These are phyloP conservation scores for Colletotrichum nymphaeae DNA, from an alignment of 2,329 filamentous ascomycete genomes.

Conservation along the genomic window DNA sequence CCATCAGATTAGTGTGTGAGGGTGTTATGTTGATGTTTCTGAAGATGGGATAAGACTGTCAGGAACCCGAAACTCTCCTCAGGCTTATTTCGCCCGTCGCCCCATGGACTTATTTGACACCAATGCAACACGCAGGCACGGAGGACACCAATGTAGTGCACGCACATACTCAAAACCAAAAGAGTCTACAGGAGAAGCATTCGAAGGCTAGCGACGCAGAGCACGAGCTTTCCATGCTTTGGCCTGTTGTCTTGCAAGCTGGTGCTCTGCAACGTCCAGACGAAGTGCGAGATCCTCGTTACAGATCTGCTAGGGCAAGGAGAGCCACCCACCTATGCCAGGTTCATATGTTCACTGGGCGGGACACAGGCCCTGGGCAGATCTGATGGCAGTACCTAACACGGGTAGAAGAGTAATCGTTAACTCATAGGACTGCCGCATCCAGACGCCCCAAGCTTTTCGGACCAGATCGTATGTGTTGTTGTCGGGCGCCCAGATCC, in stretches of 20 bases:
- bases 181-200: not conserved
- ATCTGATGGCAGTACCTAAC: not conserved
- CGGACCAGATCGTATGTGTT: not conserved
- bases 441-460: not conserved
- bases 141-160: constrained; percentile 1
- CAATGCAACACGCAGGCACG: constrained; percentile 1
- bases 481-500: not conserved
- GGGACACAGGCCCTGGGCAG: not conserved
- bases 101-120: not conserved
- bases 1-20: not conserved
- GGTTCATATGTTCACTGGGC: not conserved
- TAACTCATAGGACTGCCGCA: not conserved
- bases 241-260: no score
- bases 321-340: not conserved
- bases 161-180: not conserved
- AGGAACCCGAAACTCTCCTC: constrained; percentile 15
- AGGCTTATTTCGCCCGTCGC: not conserved
- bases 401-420: not conserved
- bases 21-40: constrained; percentile 22
- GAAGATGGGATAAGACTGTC: constrained; percentile 26
- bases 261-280: not conserved
- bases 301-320: not conserved
- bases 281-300: not conserved
- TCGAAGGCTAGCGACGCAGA: not conserved
- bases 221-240: constrained; percentile 7